These are phyloP conservation scores for Saccharomycopsis malanga DNA, from an alignment of 805 yeast genomes.

Conservation along the genomic window DNA sequence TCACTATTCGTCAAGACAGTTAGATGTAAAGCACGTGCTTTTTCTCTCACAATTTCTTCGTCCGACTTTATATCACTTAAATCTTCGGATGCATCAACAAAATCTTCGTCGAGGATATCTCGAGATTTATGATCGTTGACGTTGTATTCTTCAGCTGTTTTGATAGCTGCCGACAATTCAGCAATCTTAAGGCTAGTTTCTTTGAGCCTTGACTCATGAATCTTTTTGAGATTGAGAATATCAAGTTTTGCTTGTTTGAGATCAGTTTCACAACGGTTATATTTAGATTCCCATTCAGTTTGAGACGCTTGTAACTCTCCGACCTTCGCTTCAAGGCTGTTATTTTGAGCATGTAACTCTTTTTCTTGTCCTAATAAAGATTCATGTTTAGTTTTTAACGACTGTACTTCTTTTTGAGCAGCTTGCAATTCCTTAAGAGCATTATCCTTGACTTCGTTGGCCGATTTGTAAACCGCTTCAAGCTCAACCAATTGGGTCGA, in stretches of 20 bases:
- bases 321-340: neutral
- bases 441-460: too few species aligned
- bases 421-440: neutral
- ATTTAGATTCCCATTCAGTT: neutral
- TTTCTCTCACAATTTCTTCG: conserved; percentile 18
- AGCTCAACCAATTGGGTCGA: neutral
- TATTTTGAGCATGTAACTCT: neutral
- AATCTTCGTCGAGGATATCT: conserved; percentile 10
- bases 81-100: conserved; percentile 20
- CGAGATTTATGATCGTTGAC: neutral
- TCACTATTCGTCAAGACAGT: conserved; percentile 40
- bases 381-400: neutral
- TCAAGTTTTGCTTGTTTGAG: neutral
- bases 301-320: neutral
- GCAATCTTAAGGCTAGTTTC: neutral
- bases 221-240: too few species aligned
- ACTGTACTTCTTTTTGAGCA: neutral
- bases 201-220: too few species aligned
- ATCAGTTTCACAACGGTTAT: neutral
- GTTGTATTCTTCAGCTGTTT: neutral
- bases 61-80: conserved; percentile 11
- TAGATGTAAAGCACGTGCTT: conserved; percentile 36
- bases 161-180: neutral
- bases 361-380: neutral
- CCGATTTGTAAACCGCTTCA: neutral